Conservation (phyloP, 108 stramenopile genomes). For the Nannochloropsis gaditana region DNA sequence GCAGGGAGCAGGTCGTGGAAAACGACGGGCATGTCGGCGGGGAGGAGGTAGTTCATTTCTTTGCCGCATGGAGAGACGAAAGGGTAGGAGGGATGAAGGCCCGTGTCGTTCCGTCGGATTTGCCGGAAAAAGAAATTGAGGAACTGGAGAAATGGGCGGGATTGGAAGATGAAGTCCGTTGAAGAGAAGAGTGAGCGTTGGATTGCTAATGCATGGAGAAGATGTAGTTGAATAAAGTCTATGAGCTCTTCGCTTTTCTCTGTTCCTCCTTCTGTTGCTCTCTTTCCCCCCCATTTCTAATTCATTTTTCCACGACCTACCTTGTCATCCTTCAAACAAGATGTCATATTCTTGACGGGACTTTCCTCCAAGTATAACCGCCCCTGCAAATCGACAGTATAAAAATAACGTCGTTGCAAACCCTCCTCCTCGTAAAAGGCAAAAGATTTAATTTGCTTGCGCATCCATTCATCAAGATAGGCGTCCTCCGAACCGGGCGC, state of each 20-base stretch:
- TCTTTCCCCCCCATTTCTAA: neutral
- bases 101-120: slow-evolving; percentile 19
- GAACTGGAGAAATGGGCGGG: slow-evolving; percentile 18
- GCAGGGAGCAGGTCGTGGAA: neutral
- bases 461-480: neutral
- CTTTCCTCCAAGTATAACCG: slow-evolving; percentile 32
- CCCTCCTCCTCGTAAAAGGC: slow-evolving; percentile 2
- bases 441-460: neutral
- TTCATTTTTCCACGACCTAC: neutral
- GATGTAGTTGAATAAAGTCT: too few species aligned
- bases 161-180: neutral
- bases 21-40: slow-evolving; percentile 27
- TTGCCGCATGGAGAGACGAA: slow-evolving; percentile 31
- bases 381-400: slow-evolving; percentile 25
- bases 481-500: neutral
- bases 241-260: too few species aligned
- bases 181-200: neutral
- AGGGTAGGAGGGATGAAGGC: slow-evolving; percentile 18
- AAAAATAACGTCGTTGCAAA: slow-evolving; percentile 24
- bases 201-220: neutral
- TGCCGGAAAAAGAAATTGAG: slow-evolving; percentile 24
- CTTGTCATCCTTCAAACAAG: slow-evolving; percentile 35
- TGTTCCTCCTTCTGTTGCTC: neutral
- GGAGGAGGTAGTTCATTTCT: slow-evolving; percentile 28
- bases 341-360: slow-evolving; percentile 21